These are phyloP conservation scores for Margaritispora aquatica DNA, from an alignment of 495 filamentous ascomycete species.

Conservation along the genomic window DNA sequence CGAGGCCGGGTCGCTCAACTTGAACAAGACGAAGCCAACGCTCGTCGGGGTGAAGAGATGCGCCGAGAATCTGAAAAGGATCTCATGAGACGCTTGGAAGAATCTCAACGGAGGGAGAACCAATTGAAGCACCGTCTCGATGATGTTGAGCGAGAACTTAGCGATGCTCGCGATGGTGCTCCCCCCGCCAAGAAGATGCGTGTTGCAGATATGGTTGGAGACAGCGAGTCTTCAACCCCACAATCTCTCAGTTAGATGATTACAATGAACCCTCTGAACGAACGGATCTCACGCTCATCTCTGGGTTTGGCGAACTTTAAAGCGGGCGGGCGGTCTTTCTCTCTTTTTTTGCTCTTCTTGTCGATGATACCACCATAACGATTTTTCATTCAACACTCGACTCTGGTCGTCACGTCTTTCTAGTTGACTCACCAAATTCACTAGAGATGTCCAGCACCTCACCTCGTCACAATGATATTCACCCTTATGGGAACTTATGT, in stretches of 20 bases:
- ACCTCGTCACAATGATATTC: background rate
- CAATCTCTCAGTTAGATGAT: slow-evolving; percentile 19
- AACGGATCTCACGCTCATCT: slow-evolving; percentile 4
- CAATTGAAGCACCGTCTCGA: slow-evolving; percentile 76
- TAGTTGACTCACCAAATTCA: background rate
- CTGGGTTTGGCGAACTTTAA: background rate
- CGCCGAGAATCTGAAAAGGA: slow-evolving; percentile 46
- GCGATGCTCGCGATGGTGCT: slow-evolving; percentile 30
- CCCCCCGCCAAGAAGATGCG: slow-evolving; percentile 30
- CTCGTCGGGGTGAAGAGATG: slow-evolving; percentile 51
- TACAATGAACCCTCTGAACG: slow-evolving; percentile 1
- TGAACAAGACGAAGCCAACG: slow-evolving; percentile 68
- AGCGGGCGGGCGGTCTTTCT: slow-evolving; percentile 1
- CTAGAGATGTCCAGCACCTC: background rate
- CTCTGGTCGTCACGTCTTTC: background rate
- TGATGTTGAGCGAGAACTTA: slow-evolving; percentile 65
- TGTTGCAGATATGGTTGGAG: slow-evolving; percentile 31
- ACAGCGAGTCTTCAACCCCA: slow-evolving; percentile 24
- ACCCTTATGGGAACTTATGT: background rate
- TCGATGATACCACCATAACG: slow-evolving; percentile 26
- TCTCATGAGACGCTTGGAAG: slow-evolving; percentile 64
- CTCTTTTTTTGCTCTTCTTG: slow-evolving; percentile 14
- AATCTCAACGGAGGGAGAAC: slow-evolving; percentile 69
- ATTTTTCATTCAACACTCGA: slow-evolving; percentile 6
- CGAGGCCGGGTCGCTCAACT: slow-evolving; percentile 81